Evolutionary conservation across 192 early-diverging fungal species (phyloP), one percentile per base, ranked within the genome.

Genomic region (Globomyces pollinis-pini): DNA sequence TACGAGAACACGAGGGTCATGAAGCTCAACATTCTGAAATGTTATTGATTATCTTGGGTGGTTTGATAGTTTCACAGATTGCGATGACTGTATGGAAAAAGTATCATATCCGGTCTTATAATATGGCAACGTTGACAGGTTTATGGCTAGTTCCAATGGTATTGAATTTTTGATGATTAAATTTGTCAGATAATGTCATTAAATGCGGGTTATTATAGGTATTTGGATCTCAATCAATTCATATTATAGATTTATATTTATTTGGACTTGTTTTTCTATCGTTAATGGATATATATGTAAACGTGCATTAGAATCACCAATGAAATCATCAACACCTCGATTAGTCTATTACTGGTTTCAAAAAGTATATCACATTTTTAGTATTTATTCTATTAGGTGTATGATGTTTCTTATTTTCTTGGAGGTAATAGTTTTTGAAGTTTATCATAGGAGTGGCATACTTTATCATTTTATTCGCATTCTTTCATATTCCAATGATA

Each of bases 301-400:
- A 38, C 16, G 50, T 34, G 74, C 74, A 4, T 54, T 74, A 38
- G 65, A 73, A 54, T 57, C 23, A 18, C 73, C 78, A 2, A 66
- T 80, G 68, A 38, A 59, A 34, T 61, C 59, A 23, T 51, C 57
- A 9, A 80, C 78, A 1, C 78, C 78, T 33, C 49, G 62, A 49
- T 38, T 74, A 39, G 78, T 76, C n/a, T 80, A 74, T 50, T 57
- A 55, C 29, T 80, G 74, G 74, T 80, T 70, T 39, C 38, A 65
- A 21, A 60, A 65, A 44, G 56, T 74, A 15, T 47, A 47, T 15
- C 23, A 47, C 15, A 26, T 47, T 3, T n/a, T n/a, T n/a, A n/a
- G n/a, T n/a, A n/a, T n/a, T n/a, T n/a, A n/a, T n/a, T n/a, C n/a
- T n/a, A n/a, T n/a, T n/a, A n/a, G n/a, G n/a, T n/a, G n/a, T 76